Evolutionary conservation across 805 yeast species (phyloP).

Genomic region (Spathaspora sp.): DNA sequence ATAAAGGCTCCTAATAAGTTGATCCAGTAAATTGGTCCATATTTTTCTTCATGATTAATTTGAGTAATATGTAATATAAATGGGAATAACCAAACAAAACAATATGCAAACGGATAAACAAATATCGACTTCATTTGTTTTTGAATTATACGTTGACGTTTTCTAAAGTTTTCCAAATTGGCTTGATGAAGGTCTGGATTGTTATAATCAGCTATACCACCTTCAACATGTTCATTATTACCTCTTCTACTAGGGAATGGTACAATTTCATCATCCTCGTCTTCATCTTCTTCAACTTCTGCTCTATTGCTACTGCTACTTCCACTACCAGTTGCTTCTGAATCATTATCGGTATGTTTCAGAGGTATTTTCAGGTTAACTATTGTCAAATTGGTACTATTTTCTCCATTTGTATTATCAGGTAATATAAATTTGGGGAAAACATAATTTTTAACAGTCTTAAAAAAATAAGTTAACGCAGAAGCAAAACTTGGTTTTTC

Average conservation of each 20-base stretch:
- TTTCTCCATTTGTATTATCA: slow-evolving; percentile 9
- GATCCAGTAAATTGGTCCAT: slow-evolving; percentile 60
- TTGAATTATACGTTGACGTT: slow-evolving; percentile 62
- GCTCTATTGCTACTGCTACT: slow-evolving; percentile 11
- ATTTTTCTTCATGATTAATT: slow-evolving; percentile 41
- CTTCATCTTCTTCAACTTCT: slow-evolving; percentile 18
- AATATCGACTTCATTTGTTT: slow-evolving; percentile 78
- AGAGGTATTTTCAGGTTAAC: slow-evolving; percentile 4
- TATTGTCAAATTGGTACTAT: not conserved
- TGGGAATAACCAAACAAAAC: slow-evolving; percentile 80
- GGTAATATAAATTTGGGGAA: slow-evolving; percentile 29
- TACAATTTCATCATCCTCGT: slow-evolving; percentile 9
- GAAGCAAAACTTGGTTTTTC: slow-evolving; percentile 31
- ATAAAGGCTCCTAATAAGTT: slow-evolving; percentile 66
- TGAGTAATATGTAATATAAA: slow-evolving; percentile 62
- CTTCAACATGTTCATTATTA: slow-evolving; percentile 7
- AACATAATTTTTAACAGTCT: slow-evolving; percentile 17
- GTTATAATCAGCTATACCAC: slow-evolving; percentile 15
- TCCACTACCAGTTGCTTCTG: slow-evolving; percentile 25
- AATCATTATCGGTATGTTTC: slow-evolving; percentile 7
- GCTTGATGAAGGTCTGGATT: slow-evolving; percentile 51
- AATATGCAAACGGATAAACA: slow-evolving; percentile 79
- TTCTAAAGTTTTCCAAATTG: slow-evolving; percentile 56
- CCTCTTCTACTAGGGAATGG: not conserved
- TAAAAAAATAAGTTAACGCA: slow-evolving; percentile 26